Percentiles rank a stretch among this genome's conserved stretches.
Conservation (phyloP, 805 yeast species). For the Diddensiella caesifluorescens region DNA sequence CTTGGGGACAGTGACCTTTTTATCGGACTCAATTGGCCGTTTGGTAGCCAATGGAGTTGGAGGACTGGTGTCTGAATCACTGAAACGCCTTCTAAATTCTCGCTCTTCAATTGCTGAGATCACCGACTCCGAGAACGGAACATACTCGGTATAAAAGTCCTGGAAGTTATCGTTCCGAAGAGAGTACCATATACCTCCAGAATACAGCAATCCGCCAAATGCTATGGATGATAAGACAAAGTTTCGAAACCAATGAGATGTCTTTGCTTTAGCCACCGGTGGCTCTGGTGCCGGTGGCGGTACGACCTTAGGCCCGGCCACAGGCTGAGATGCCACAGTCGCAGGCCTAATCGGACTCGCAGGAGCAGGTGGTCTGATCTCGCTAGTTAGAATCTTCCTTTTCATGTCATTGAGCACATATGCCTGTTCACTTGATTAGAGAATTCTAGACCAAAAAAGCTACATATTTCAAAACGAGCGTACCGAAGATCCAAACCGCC, state of each 20-base stretch:
- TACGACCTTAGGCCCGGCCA: not conserved
- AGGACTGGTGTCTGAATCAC: not conserved
- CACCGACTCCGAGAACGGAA: slow-evolving; percentile 57
- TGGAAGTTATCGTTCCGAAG: slow-evolving; percentile 53
- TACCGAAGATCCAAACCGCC: too few species aligned
- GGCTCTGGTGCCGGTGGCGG: not conserved
- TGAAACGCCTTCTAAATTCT: slow-evolving; percentile 16
- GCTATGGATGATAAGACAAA: slow-evolving; percentile 26
- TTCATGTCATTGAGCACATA: too few species aligned
- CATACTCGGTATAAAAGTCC: slow-evolving; percentile 55
- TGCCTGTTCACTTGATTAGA: too few species aligned
- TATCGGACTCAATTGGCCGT: slow-evolving; percentile 1
- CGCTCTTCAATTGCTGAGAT: slow-evolving; percentile 46
- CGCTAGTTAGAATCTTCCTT: not conserved
- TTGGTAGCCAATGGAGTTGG: not conserved
- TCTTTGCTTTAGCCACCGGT: slow-evolving; percentile 16
- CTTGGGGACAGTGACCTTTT: slow-evolving; percentile 13
- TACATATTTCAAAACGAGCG: too few species aligned
- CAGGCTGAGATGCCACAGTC: too few species aligned
- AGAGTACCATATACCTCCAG: slow-evolving; percentile 56
- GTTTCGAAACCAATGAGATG: slow-evolving; percentile 29
- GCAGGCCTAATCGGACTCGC: not conserved
- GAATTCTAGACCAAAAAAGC: too few species aligned
- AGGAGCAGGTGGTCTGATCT: not conserved
- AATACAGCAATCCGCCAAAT: slow-evolving; percentile 39